A percentile compares a stretch with the other conserved stretches of the same genome.
phyloP scores from a whole-genome alignment of 805 yeast species.

The Metschnikowia reukaufii region DNA sequence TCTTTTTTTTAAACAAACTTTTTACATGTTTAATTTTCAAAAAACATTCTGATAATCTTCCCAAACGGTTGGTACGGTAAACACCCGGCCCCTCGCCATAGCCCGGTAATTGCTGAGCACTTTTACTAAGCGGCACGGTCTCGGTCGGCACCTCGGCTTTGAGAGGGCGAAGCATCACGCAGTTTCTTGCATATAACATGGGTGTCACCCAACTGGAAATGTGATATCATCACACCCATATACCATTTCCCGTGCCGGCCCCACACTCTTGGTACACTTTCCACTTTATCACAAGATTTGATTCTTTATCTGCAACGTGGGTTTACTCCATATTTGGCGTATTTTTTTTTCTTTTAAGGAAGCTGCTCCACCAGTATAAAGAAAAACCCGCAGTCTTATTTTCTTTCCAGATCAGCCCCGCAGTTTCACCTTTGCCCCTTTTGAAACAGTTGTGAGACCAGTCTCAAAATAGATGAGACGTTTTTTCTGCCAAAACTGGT shows the following conservation, averaged over 20 bases:
- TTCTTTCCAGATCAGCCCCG: background rate
- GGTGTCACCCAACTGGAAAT: background rate
- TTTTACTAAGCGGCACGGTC: background rate
- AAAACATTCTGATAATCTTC: too few relatives aligned
- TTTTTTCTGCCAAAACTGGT: conserved; percentile 3
- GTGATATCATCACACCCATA: background rate
- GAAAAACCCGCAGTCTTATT: too few relatives aligned
- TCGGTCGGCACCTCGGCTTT: background rate
- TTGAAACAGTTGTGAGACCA: background rate
- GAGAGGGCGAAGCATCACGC: background rate
- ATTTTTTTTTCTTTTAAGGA: background rate
- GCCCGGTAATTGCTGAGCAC: too few relatives aligned
- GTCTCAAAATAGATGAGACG: background rate
- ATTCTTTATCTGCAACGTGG: too few relatives aligned
- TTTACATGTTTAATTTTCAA: too few relatives aligned
- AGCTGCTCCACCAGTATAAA: too few relatives aligned
- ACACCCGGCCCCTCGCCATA: too few relatives aligned
- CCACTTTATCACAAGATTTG: too few relatives aligned
- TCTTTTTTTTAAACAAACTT: too few relatives aligned
- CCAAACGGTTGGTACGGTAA: too few relatives aligned
- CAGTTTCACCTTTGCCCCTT: background rate
- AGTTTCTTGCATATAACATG: background rate
- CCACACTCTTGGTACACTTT: too few relatives aligned
- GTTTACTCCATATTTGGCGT: background rate
- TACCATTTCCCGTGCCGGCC: too few relatives aligned